Percentiles rank a stretch among this genome's conserved stretches.
These are phyloP conservation scores for Aechmea fasciata DNA, from an alignment of 176 grass and related monocot species.

Conservation along the genomic window DNA sequence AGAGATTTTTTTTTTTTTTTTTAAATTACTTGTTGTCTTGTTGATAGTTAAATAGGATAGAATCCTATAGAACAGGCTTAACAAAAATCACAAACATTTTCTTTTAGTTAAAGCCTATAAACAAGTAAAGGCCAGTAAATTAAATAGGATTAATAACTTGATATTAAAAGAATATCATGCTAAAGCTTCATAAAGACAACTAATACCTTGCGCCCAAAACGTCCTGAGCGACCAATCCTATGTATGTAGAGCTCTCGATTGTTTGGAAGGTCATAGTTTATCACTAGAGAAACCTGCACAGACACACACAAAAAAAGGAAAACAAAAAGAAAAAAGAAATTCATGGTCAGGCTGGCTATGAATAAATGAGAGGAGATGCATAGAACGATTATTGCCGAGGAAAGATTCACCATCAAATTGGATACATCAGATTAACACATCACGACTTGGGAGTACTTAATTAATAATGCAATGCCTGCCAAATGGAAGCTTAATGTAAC, in stretches of 20 bases:
- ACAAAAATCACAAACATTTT: too few species aligned
- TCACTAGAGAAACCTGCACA: constrained; percentile 89
- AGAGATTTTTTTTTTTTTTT: too few species aligned
- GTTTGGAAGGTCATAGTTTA: constrained; percentile 95
- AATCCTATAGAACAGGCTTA: too few species aligned
- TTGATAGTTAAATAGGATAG: too few species aligned
- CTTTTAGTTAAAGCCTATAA: too few species aligned
- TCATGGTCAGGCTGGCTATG: not conserved
- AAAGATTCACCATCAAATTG: not conserved
- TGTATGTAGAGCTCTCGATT: constrained; percentile 99
- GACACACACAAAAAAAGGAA: not conserved
- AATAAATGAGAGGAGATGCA: not conserved
- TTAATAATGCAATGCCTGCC: not conserved
- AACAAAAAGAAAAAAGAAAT: not conserved
- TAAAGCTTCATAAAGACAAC: not conserved
- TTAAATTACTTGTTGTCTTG: too few species aligned
- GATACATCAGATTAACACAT: not conserved
- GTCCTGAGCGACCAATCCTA: constrained; percentile 86
- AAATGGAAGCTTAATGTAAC: constrained; percentile 5
- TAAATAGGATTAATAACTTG: too few species aligned
- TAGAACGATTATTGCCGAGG: not conserved
- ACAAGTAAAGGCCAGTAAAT: too few species aligned
- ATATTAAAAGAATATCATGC: not conserved
- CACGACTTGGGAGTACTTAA: too few species aligned
- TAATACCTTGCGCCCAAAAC: constrained; percentile 93